These are phyloP conservation scores for Lolium perenne DNA, from an alignment of 176 grass and related monocot genomes.

Conservation along the genomic window DNA sequence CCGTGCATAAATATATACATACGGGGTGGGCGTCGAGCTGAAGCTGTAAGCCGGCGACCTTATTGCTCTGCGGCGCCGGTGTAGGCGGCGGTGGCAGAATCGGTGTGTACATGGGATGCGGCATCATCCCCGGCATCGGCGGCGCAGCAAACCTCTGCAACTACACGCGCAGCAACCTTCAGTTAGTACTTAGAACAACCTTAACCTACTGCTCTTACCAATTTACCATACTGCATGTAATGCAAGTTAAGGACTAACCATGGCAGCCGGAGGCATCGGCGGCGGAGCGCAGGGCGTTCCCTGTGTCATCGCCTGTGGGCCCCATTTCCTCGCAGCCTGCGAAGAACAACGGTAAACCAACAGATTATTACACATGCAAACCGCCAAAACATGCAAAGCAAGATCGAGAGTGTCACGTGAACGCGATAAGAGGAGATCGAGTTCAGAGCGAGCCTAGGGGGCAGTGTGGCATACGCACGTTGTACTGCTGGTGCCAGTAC, in stretches of 20 bases:
- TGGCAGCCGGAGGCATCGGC: slow-evolving; percentile 25
- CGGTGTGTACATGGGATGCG: slow-evolving; percentile 68
- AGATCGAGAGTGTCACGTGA: background rate
- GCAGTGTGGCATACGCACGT: slow-evolving; percentile 34
- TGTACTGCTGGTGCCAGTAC: slow-evolving; percentile 82
- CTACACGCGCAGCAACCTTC: background rate
- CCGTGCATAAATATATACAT: background rate
- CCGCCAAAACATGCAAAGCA: slow-evolving; percentile 2
- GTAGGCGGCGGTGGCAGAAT: slow-evolving; percentile 18
- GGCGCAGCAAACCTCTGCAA: slow-evolving; percentile 65
- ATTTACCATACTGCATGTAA: too few species aligned
- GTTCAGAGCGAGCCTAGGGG: background rate
- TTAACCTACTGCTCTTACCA: background rate
- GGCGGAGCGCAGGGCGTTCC: slow-evolving; percentile 50
- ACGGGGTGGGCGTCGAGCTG: slow-evolving; percentile 79
- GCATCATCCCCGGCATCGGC: slow-evolving; percentile 52
- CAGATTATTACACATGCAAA: background rate
- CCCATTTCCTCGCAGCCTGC: slow-evolving; percentile 54
- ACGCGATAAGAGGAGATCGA: background rate
- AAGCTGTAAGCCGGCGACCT: slow-evolving; percentile 58
- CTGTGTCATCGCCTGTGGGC: slow-evolving; percentile 43
- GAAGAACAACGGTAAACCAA: slow-evolving; percentile 19
- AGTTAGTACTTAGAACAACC: background rate
- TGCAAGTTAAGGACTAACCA: background rate
- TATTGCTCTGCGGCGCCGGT: slow-evolving; percentile 4